Percentiles rank a stretch among this genome's conserved stretches.
phyloP scores from a whole-genome alignment of 2,329 filamentous ascomycete genomes.

The Penicillium sp. region DNA sequence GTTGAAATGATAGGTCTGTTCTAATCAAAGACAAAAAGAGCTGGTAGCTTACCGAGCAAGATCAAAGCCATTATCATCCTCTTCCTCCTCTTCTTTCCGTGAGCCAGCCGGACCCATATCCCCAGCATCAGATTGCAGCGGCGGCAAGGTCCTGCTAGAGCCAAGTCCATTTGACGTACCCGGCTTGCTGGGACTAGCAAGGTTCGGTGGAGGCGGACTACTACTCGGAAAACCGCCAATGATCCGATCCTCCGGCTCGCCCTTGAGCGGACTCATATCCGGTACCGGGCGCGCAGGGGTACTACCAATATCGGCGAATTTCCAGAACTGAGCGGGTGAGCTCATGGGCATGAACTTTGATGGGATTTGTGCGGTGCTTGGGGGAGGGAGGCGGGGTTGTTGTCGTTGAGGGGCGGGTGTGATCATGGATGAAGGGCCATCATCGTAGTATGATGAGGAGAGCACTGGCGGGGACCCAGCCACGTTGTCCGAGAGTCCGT shows the following conservation, averaged over 20 bases:
- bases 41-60: constrained; percentile 43
- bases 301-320: constrained; percentile 48
- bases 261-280: constrained; percentile 51
- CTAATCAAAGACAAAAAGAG: not conserved
- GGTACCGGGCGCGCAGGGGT: constrained; percentile 45
- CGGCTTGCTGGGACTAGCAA: constrained; percentile 47
- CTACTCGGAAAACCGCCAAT: constrained; percentile 47
- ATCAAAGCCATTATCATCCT: constrained; percentile 48
- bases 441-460: constrained; percentile 52
- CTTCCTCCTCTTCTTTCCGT: constrained; percentile 35
- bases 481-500: constrained; percentile 43
- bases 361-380: constrained; percentile 51
- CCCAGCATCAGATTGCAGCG: constrained; percentile 34
- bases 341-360: constrained; percentile 55
- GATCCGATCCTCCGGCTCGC: constrained; percentile 35
- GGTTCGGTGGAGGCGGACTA: constrained; percentile 50
- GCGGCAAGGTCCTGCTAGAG: constrained; percentile 30
- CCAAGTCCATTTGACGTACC: constrained; percentile 34
- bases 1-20: not conserved
- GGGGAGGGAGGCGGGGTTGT: constrained; percentile 49
- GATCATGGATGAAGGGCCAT: constrained; percentile 48
- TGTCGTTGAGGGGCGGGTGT: constrained; percentile 52
- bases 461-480: constrained; percentile 48
- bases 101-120: constrained; percentile 20
- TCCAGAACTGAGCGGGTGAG: constrained; percentile 54